Conservation (phyloP, 108 stramenopile genomes). For the Asterionellopsis glacialis region DNA sequence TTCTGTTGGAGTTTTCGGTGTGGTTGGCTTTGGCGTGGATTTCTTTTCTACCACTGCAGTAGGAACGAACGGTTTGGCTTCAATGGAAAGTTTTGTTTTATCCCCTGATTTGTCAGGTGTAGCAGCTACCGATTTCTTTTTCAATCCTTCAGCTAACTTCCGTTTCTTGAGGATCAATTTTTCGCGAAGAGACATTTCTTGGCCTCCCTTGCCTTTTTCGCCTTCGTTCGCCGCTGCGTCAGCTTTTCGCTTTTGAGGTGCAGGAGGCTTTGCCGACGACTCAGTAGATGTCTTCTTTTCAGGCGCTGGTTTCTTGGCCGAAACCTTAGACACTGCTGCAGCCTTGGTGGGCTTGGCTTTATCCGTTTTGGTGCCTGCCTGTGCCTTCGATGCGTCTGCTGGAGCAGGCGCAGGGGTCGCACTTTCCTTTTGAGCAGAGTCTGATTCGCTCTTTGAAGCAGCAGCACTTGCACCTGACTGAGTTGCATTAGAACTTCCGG, state of each 20-base stretch:
- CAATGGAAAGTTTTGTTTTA: too few species aligned
- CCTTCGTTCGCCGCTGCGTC: constrained; percentile 6
- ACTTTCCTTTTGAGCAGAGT: background rate
- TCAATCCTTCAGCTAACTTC: constrained; percentile 23
- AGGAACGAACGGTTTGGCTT: constrained; percentile 13
- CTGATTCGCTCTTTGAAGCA: background rate
- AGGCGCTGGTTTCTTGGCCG: too few species aligned
- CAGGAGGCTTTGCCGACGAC: background rate
- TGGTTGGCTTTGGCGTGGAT: too few species aligned
- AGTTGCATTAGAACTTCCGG: constrained; percentile 13
- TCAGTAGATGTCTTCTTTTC: constrained; percentile 6
- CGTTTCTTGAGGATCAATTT: constrained; percentile 50
- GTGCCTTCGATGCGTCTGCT: background rate
- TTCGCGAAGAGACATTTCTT: constrained; percentile 36
- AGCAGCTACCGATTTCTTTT: constrained; percentile 15
- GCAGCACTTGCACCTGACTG: background rate
- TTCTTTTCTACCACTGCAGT: background rate
- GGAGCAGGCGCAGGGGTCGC: background rate
- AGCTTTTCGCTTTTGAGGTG: background rate
- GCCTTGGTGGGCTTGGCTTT: background rate
- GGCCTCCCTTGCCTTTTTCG: constrained; percentile 23
- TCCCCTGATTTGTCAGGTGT: too few species aligned
- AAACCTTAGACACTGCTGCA: background rate
- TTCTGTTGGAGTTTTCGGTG: background rate
- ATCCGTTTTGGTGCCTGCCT: background rate